Base-by-base conservation (phyloP, 192 early-diverging fungal genomes). In the Backusella psychrophila region DNA sequence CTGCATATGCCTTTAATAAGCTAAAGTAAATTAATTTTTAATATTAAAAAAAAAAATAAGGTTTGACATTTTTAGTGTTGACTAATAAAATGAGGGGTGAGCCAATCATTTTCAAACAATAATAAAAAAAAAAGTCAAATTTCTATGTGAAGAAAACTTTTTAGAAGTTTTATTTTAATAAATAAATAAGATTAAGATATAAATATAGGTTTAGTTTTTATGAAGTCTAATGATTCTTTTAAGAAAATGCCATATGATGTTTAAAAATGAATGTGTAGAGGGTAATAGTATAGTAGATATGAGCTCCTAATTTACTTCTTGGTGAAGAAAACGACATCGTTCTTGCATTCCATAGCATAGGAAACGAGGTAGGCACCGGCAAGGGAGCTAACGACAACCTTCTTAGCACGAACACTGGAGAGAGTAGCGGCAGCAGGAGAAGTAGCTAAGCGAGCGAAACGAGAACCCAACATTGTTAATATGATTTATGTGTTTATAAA, bases 221-320 rank as follows among this genome's bases (percentile, higher is more conserved):
- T 63, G 56, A 63, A 63, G 56, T 63, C 21, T 63, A 29, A 63
- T 63, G 26, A 63, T 63, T 63, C 9, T 29, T 63, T 63, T 26
- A 63, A 29, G 56, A 63, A 63, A 63, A 63, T 63, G 56, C 46
- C 46, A 49, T 49, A 49, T 49, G 26, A 63, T 63, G 56, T 63
- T 49, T n/a, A 49, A 49, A 63, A 63, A 63, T 29, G 56, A 63
- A 29, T 63, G 56, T 23, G 56, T 29, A 26, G 12, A 8, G 23
- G 53, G 9, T 19, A 63, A 63, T 9, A 23, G 23, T 23, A 63
- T 56, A 26, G 2, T 63, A 63, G 9, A 2, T 12, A 2, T 63
- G 21, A 63, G 12, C 11, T 4, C 23, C 8, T 26, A 12, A 14
- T 29, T 63, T 63, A 63, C 26, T 63, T 63, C 56, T 63, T 63